phyloP scores from a whole-genome alignment of 108 stramenopile species.

The Skeletonema tropicum region DNA sequence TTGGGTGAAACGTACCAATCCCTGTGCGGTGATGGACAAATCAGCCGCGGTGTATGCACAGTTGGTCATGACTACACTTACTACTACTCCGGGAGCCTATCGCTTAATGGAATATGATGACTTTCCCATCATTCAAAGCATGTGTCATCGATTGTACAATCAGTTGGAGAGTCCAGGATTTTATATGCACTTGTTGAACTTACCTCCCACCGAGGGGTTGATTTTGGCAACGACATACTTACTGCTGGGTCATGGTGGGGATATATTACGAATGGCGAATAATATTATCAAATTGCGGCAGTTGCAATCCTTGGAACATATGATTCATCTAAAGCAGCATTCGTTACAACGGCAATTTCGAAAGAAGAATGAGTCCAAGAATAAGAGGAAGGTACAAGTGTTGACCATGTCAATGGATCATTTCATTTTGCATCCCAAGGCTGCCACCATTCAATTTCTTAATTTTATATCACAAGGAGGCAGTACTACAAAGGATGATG shows the following conservation, averaged over 20 bases:
- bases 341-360: too few relatives aligned
- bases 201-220: background rate
- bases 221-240: background rate
- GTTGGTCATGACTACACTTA: background rate
- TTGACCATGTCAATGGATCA: background rate
- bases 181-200: background rate
- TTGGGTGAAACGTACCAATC: constrained; percentile 1
- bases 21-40: background rate
- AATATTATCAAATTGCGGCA: background rate
- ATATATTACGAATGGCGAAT: background rate
- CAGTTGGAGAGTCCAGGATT: too few relatives aligned
- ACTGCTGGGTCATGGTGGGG: background rate
- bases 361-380: background rate
- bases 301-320: background rate
- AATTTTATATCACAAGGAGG: background rate
- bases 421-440: background rate
- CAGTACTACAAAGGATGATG: background rate
- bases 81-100: background rate
- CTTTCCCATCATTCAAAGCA: background rate
- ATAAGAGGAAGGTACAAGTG: background rate
- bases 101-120: background rate
- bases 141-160: background rate
- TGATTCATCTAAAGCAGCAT: background rate
- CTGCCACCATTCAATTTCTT: background rate
- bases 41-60: background rate